Percentiles rank a stretch among this genome's conserved stretches.
These are phyloP conservation scores for Avena sativa DNA, from an alignment of 176 grass and related monocot species.

Conservation along the genomic window DNA sequence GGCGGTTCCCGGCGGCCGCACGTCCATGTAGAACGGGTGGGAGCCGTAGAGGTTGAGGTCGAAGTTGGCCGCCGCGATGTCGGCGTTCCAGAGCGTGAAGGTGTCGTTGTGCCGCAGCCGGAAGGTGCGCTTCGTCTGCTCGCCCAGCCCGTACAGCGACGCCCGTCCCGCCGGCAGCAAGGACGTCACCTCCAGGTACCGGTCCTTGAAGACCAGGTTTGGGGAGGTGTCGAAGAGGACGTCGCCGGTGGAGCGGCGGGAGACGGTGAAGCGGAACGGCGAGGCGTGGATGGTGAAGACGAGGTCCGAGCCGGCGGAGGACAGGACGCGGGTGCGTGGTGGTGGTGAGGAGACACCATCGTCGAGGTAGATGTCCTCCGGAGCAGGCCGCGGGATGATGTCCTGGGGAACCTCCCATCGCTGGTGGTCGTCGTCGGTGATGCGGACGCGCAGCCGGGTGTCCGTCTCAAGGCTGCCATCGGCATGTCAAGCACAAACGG, in stretches of 20 bases:
- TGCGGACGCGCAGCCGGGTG: slow-evolving; percentile 74
- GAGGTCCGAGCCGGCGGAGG: slow-evolving; percentile 56
- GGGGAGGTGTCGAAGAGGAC: slow-evolving; percentile 60
- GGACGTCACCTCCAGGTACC: slow-evolving; percentile 76
- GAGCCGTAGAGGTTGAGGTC: slow-evolving; percentile 87
- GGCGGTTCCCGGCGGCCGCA: slow-evolving; percentile 45
- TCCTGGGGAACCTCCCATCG: slow-evolving; percentile 85
- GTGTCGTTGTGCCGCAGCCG: slow-evolving; percentile 62
- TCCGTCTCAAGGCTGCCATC: slow-evolving; percentile 67
- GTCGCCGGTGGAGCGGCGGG: slow-evolving; percentile 61
- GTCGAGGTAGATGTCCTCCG: not conserved
- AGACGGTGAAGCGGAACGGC: slow-evolving; percentile 65
- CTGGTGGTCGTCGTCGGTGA: slow-evolving; percentile 62
- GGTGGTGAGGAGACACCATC: no score
- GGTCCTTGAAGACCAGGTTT: slow-evolving; percentile 65
- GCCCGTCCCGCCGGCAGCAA: slow-evolving; percentile 49
- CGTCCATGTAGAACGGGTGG: slow-evolving; percentile 92
- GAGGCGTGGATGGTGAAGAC: slow-evolving; percentile 52
- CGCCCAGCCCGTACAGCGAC: slow-evolving; percentile 82
- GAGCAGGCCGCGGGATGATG: slow-evolving; percentile 59
- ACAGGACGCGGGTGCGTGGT: slow-evolving; percentile 49
- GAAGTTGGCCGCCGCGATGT: slow-evolving; percentile 31
- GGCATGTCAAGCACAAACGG: no score
- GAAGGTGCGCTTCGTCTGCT: slow-evolving; percentile 82
- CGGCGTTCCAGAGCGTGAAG: slow-evolving; percentile 82